Evolutionary conservation across 192 early-diverging fungal genomes (phyloP).

Genomic region (Rhizoclosmatium globosum): DNA sequence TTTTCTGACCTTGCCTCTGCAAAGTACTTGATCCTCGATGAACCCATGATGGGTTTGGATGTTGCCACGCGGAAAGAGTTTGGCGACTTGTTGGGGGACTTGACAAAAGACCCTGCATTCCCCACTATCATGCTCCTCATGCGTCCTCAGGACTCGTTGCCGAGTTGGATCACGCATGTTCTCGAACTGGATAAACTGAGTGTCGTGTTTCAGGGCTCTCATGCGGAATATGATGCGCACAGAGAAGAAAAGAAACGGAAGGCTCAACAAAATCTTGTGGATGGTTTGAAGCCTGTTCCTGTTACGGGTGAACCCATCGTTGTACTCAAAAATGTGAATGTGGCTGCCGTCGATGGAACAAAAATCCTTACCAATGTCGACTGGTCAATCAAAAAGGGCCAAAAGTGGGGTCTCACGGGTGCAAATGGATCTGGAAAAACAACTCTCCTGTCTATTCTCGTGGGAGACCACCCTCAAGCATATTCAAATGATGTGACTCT

Average conservation of each 20-base stretch:
- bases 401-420: constrained; percentile 61
- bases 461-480: constrained; percentile 68
- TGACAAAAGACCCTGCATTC: constrained; percentile 25
- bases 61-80: constrained; percentile 50
- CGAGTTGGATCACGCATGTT: constrained; percentile 62
- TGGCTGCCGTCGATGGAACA: constrained; percentile 45
- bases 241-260: not conserved
- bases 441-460: constrained; percentile 60
- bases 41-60: constrained; percentile 68
- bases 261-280: not conserved
- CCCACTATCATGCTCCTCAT: constrained; percentile 53
- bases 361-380: constrained; percentile 54
- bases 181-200: constrained; percentile 49
- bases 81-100: constrained; percentile 27
- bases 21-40: constrained; percentile 51
- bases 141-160: constrained; percentile 63
- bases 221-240: constrained; percentile 32
- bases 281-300: not conserved
- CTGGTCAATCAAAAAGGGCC: constrained; percentile 58
- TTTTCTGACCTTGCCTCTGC: constrained; percentile 3
- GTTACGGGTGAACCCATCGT: constrained; percentile 28
- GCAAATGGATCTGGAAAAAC: constrained; percentile 63
- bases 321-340: constrained; percentile 54
- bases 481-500: constrained; percentile 61
- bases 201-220: constrained; percentile 47